Conservation (phyloP, 345 rosid genomes). For the Cardiospermum halicacabum region DNA sequence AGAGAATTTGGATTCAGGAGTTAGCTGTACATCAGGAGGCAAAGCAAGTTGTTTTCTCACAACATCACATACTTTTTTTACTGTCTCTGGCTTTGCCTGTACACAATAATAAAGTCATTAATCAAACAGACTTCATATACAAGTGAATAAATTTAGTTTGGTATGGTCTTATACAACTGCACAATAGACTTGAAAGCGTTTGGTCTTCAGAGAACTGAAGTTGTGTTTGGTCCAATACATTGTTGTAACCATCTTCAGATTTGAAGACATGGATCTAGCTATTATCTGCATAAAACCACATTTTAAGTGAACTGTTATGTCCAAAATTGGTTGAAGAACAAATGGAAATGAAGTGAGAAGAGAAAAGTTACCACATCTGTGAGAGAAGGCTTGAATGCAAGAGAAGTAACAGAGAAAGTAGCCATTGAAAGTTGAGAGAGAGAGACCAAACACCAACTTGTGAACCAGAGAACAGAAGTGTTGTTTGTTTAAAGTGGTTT, state of each 20-base stretch:
- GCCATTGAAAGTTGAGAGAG: conserved; percentile 20
- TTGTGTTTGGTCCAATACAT: conserved; percentile 22
- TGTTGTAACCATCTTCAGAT: conserved; percentile 26
- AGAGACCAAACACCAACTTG: conserved; percentile 9
- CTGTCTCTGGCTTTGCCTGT: conserved; percentile 89
- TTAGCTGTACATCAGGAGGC: conserved; percentile 42
- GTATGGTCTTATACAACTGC: conserved; percentile 19
- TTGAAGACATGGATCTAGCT: conserved; percentile 14
- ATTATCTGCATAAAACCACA: conserved; percentile 20
- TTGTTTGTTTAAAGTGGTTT: neutral
- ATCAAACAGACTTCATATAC: neutral
- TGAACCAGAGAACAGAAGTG: neutral
- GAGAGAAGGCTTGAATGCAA: conserved; percentile 18
- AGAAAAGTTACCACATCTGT: conserved; percentile 18
- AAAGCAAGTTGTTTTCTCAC: conserved; percentile 84
- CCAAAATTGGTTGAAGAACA: no score
- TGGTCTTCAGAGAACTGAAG: conserved; percentile 26
- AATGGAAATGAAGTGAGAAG: no score
- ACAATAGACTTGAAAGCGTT: conserved; percentile 21
- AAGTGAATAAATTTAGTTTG: no score
- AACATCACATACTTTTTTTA: conserved; percentile 67
- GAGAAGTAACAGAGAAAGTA: conserved; percentile 20
- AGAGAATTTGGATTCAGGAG: conserved; percentile 64
- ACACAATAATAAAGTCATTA: no score
- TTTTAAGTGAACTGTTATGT: no score